Evolutionary conservation across 306 rosid genomes (phyloP), one percentile per base, ranked within the genome.

Genomic region (Crataegus laevigata): DNA sequence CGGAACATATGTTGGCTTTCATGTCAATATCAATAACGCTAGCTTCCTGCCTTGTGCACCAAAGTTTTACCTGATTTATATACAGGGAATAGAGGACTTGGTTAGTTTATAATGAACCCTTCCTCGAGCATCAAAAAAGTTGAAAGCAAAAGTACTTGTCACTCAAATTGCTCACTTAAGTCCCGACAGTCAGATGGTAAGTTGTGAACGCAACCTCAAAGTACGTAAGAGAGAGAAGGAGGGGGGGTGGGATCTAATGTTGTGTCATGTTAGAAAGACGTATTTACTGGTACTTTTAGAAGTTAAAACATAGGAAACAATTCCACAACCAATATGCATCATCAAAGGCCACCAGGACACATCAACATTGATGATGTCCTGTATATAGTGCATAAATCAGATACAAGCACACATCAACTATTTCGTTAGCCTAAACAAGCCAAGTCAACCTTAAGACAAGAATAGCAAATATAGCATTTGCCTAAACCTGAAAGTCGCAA

Each of bases 1-100:
- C 99, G 57, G 96, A 92, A 73, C 99, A 94, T 81, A 94, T 94
- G 89, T 94, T 94, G 26, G 99, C 99, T 90, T 94, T 92, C 97
- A 94, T 92, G 82, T 94, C 99, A 80, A 92, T 94, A 77, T 94
- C 90, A 40, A 88, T 83, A 76, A 89, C 99, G 43, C 97, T 94
- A 72, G 93, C 83, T 84, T 94, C 97, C 89, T 92, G 97, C 65
- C 83, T 88, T 63, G 94, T 94, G 86, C 99, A 89, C 99, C 97
- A 94, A 68, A 94, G 88, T 84, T 94, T 94, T 72, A 92, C 97
- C 99, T 94, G 89, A 77, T 77, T 82, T 78, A 68, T 66, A 81
- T 55, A 78, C 19, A 66, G 11, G 24, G 71, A 68, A 69, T 71
- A 75, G 50, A 72, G 66, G 57, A 76, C 54, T 10, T 17, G 59